These are phyloP conservation scores for Metschnikowia bowlesiae DNA, from an alignment of 805 yeast species.

Conservation along the genomic window DNA sequence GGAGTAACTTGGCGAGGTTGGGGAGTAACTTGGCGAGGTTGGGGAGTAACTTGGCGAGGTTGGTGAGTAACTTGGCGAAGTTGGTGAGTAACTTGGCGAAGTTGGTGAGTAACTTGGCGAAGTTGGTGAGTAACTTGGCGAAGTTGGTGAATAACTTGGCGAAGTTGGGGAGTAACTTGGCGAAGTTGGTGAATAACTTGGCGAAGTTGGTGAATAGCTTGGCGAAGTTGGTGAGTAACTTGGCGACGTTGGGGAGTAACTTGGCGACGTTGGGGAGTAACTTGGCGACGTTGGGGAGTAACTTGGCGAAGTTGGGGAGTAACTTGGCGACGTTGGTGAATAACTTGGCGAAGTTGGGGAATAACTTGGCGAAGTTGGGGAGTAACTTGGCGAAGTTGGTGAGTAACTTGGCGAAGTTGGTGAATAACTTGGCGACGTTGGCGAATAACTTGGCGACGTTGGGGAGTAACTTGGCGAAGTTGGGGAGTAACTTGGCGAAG, in stretches of 20 bases:
- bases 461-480: constrained; percentile 64
- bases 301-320: constrained; percentile 69
- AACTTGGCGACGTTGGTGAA: constrained; percentile 60
- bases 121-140: constrained; percentile 25
- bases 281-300: constrained; percentile 44
- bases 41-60: constrained; percentile 23
- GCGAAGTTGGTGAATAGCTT: constrained; percentile 25
- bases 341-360: constrained; percentile 75
- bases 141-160: constrained; percentile 25
- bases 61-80: constrained; percentile 24
- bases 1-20: constrained; percentile 22
- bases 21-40: constrained; percentile 25
- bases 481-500: constrained; percentile 74
- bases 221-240: constrained; percentile 20
- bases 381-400: constrained; percentile 71
- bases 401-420: constrained; percentile 81
- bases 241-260: constrained; percentile 23
- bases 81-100: constrained; percentile 22
- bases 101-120: constrained; percentile 26
- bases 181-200: constrained; percentile 25
- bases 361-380: constrained; percentile 78
- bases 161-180: constrained; percentile 27
- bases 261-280: constrained; percentile 23
- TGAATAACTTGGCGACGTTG: constrained; percentile 65
- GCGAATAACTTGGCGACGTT: constrained; percentile 55